Conservation (phyloP, 805 yeast species). For the Cyberlindnera suaveolens region DNA sequence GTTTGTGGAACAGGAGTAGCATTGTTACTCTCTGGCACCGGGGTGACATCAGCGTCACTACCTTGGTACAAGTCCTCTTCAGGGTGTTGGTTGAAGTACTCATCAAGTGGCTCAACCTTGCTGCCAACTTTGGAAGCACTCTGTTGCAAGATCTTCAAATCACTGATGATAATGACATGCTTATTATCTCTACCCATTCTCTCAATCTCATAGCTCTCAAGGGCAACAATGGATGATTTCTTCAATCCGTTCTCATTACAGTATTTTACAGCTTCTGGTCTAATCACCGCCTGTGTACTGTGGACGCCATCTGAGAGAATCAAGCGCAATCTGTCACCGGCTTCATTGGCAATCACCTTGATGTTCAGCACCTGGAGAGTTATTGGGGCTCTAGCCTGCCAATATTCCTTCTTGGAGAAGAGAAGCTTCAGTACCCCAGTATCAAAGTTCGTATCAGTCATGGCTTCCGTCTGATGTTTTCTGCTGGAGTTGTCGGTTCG, state of each 20-base stretch:
- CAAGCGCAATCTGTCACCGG: slow-evolving; percentile 37
- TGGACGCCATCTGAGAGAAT: slow-evolving; percentile 49
- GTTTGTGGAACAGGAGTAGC: slow-evolving; percentile 11
- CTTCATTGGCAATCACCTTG: slow-evolving; percentile 32
- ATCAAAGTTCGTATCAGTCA: slow-evolving; percentile 6
- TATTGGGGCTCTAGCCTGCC: slow-evolving; percentile 21
- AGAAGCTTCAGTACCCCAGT: slow-evolving; percentile 14
- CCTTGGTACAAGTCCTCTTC: slow-evolving; percentile 35
- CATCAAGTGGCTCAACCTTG: slow-evolving; percentile 42
- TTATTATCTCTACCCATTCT: slow-evolving; percentile 30
- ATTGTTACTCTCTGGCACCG: slow-evolving; percentile 15
- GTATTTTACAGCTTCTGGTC: slow-evolving; percentile 41
- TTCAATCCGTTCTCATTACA: slow-evolving; percentile 41
- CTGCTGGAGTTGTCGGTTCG: neutral
- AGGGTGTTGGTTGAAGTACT: slow-evolving; percentile 53
- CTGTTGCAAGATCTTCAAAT: slow-evolving; percentile 24
- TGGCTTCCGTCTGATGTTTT: neutral
- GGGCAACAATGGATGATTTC: slow-evolving; percentile 35
- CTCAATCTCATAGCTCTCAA: slow-evolving; percentile 36
- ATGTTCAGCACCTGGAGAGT: slow-evolving; percentile 31
- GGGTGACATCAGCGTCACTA: slow-evolving; percentile 17
- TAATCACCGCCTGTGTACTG: slow-evolving; percentile 45
- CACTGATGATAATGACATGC: slow-evolving; percentile 25
- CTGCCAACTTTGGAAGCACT: slow-evolving; percentile 34
- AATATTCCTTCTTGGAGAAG: slow-evolving; percentile 16